Evolutionary conservation across 1,284 basidiomycete species (phyloP).

Genomic region (Melanopsichium pennsylvanicum): DNA sequence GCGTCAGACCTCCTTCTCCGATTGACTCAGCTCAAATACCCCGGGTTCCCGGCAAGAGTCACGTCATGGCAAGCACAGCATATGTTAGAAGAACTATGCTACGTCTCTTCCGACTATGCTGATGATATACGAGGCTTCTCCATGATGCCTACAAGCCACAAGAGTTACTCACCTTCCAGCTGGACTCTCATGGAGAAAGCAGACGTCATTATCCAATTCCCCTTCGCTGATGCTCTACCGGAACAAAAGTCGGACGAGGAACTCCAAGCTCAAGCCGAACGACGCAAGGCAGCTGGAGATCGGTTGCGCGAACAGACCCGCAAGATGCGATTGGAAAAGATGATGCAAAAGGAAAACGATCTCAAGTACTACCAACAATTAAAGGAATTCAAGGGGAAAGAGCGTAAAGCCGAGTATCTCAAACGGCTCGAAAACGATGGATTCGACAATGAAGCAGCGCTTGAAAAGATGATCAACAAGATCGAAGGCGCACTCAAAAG

Average conservation of each 20-base stretch:
- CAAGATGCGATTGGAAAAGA: constrained; percentile 77
- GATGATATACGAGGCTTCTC: constrained; percentile 71
- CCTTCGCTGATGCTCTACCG: constrained; percentile 67
- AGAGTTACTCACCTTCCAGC: constrained; percentile 73
- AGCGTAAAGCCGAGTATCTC: constrained; percentile 79
- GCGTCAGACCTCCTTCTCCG: constrained; percentile 90
- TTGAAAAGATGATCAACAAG: constrained; percentile 80
- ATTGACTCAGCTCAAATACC: constrained; percentile 93
- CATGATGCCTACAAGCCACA: constrained; percentile 70
- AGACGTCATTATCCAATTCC: constrained; percentile 68
- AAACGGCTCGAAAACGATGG: constrained; percentile 70
- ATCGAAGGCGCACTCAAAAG: constrained; percentile 76
- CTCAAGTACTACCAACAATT: constrained; percentile 77
- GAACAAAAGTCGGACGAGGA: constrained; percentile 94
- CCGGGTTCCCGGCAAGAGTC: constrained; percentile 76
- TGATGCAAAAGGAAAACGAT: constrained; percentile 82
- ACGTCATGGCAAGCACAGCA: constrained; percentile 73
- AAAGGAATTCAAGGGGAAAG: constrained; percentile 73
- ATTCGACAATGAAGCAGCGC: constrained; percentile 74
- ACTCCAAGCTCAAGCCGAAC: constrained; percentile 77
- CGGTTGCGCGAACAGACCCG: constrained; percentile 92
- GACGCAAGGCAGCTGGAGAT: constrained; percentile 81
- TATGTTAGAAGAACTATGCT: constrained; percentile 87
- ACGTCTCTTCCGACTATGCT: constrained; percentile 82
- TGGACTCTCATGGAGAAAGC: constrained; percentile 62